phyloP scores from a whole-genome alignment of 768 basidiomycete species.

The Amanita muscaria region DNA sequence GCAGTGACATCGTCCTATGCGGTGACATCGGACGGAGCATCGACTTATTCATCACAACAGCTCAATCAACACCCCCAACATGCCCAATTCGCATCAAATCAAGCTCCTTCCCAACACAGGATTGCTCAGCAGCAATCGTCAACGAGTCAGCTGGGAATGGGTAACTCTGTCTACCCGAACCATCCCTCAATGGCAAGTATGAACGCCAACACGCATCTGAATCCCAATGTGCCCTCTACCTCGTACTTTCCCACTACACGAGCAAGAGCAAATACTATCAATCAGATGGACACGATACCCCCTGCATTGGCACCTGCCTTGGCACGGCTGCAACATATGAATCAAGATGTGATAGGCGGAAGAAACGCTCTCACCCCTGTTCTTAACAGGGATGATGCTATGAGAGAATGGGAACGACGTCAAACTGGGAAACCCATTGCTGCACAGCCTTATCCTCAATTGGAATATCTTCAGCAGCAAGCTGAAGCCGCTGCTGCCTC shows the following conservation, averaged over 20 bases:
- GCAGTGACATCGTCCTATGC: constrained; percentile 19
- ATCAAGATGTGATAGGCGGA: constrained; percentile 67
- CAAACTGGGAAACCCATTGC: constrained; percentile 64
- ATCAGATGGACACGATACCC: constrained; percentile 86
- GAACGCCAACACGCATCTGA: constrained; percentile 26
- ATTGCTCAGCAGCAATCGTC: constrained; percentile 40
- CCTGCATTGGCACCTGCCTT: constrained; percentile 92
- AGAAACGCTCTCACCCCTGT: constrained; percentile 89
- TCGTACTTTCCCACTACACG: constrained; percentile 66
- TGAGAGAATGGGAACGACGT: constrained; percentile 92
- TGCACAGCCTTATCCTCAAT: constrained; percentile 78
- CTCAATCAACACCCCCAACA: no score
- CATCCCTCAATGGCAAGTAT: constrained; percentile 25
- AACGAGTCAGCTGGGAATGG: constrained; percentile 34
- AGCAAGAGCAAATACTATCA: constrained; percentile 86
- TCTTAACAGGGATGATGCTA: constrained; percentile 88
- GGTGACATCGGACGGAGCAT: constrained; percentile 23
- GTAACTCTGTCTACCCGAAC: constrained; percentile 22
- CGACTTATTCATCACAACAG: constrained; percentile 24
- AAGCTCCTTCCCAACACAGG: constrained; percentile 30
- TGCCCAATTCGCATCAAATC: constrained; percentile 28
- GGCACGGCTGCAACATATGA: constrained; percentile 83
- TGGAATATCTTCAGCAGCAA: constrained; percentile 90
- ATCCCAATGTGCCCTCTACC: constrained; percentile 50
- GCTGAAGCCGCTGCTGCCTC: constrained; percentile 70